Percentiles rank a stretch among this genome's conserved stretches.
Evolutionary conservation across 495 filamentous ascomycete species (phyloP).

Genomic region (Aspergillus nidulans): DNA sequence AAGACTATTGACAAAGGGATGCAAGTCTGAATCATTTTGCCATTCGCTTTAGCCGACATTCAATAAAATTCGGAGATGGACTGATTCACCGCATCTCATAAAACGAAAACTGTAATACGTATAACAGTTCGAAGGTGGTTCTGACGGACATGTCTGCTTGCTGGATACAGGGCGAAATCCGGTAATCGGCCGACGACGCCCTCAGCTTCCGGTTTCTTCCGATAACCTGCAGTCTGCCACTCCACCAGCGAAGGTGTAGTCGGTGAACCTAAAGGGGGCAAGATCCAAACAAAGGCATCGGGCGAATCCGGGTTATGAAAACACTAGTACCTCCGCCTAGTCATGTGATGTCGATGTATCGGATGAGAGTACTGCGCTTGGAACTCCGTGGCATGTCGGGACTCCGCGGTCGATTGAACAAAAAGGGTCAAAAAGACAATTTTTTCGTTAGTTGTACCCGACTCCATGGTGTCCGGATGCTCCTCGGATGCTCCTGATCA

Average conservation of each 20-base stretch:
- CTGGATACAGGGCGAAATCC: constrained; percentile 3
- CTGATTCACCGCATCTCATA: neutral
- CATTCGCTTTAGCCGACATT: neutral
- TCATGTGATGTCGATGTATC: constrained; percentile 24
- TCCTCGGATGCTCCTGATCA: too few species aligned
- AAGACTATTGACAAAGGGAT: neutral
- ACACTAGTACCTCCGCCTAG: constrained; percentile 23
- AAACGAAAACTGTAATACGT: neutral
- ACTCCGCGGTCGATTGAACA: neutral
- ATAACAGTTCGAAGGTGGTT: neutral
- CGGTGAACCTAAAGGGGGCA: constrained; percentile 42
- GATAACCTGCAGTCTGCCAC: constrained; percentile 20
- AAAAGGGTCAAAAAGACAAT: neutral
- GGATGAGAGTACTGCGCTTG: neutral
- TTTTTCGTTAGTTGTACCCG: neutral
- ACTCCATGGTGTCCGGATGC: neutral
- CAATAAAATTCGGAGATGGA: too few species aligned
- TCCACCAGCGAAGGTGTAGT: constrained; percentile 10
- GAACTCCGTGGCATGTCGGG: neutral
- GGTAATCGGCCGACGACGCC: constrained; percentile 16
- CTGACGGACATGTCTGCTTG: neutral
- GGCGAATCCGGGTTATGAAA: constrained; percentile 23
- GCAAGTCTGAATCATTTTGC: neutral
- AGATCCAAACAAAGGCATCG: constrained; percentile 19
- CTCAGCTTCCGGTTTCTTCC: constrained; percentile 17